These are phyloP conservation scores for Suillus tomentosus DNA, from an alignment of 768 basidiomycete genomes.

Conservation along the genomic window DNA sequence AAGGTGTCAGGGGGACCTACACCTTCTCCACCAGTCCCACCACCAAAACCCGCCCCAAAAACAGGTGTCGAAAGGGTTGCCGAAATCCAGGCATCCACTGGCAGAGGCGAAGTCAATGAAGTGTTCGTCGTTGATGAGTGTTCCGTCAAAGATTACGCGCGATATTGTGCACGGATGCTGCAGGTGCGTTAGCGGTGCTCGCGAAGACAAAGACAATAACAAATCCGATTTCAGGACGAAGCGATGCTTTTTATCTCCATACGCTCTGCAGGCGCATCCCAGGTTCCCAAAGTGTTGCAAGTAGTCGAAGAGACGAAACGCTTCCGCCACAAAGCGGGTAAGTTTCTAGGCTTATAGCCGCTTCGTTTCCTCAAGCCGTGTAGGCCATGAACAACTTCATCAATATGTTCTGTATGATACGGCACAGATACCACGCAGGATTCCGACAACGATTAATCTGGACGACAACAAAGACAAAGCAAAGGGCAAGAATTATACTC, in stretches of 20 bases:
- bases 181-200: constrained; percentile 40
- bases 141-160: constrained; percentile 62
- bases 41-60: constrained; percentile 64
- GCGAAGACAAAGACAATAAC: not conserved
- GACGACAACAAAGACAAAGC: constrained; percentile 45
- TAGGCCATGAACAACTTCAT: constrained; percentile 62
- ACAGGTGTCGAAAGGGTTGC: constrained; percentile 69
- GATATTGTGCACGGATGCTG: constrained; percentile 64
- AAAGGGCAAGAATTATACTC: constrained; percentile 55
- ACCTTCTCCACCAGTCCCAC: constrained; percentile 41
- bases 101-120: constrained; percentile 72
- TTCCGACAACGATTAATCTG: constrained; percentile 68
- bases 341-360: constrained; percentile 16
- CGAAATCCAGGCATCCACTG: constrained; percentile 59
- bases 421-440: constrained; percentile 44
- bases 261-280: constrained; percentile 57
- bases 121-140: constrained; percentile 71
- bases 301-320: constrained; percentile 82
- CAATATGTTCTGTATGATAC: constrained; percentile 80
- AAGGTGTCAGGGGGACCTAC: constrained; percentile 14
- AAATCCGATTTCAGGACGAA: constrained; percentile 54
- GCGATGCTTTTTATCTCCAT: constrained; percentile 81
- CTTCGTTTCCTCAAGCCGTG: constrained; percentile 35
- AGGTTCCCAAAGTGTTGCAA: constrained; percentile 78
- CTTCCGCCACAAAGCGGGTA: constrained; percentile 74